These are phyloP conservation scores for Puccinia triticina DNA, from an alignment of 1,284 basidiomycete genomes.

Conservation along the genomic window DNA sequence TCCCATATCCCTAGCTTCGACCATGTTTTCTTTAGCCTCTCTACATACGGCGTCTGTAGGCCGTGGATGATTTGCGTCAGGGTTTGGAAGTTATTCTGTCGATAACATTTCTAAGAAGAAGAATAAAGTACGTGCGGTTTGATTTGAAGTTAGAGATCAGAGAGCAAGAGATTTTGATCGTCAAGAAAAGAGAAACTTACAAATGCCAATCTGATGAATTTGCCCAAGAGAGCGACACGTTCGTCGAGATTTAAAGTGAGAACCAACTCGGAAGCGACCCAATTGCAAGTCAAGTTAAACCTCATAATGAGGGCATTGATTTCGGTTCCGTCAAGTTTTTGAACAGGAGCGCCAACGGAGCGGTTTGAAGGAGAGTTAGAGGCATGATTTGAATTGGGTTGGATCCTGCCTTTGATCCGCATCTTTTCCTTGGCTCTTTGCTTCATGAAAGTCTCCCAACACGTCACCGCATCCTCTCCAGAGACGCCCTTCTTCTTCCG, in stretches of 20 bases:
- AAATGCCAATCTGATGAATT: slow-evolving; percentile 84
- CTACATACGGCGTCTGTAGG: slow-evolving; percentile 73
- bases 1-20: slow-evolving; percentile 73
- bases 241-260: slow-evolving; percentile 63
- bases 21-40: slow-evolving; percentile 72
- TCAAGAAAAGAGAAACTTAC: slow-evolving; percentile 63
- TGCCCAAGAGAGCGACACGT: slow-evolving; percentile 70
- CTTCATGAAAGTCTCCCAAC: slow-evolving; percentile 80
- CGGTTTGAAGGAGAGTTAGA: too few relatives aligned
- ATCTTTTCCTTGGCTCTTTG: slow-evolving; percentile 72
- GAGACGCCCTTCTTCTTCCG: slow-evolving; percentile 66
- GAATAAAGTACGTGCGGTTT: slow-evolving; percentile 20
- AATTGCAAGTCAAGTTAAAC: slow-evolving; percentile 83
- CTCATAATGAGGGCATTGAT: slow-evolving; percentile 77
- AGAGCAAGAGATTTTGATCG: not conserved
- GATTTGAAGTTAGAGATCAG: not conserved
- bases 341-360: not conserved
- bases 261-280: slow-evolving; percentile 72
- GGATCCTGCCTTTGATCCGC: slow-evolving; percentile 61
- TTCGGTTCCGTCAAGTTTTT: slow-evolving; percentile 59
- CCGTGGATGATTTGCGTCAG: slow-evolving; percentile 80
- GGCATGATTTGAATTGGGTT: not conserved
- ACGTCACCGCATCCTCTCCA: slow-evolving; percentile 70
- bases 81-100: slow-evolving; percentile 76
- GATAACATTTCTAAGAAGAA: slow-evolving; percentile 76